These are phyloP conservation scores for Aspergillus niger DNA, from an alignment of 2,329 filamentous ascomycete species.

Conservation along the genomic window DNA sequence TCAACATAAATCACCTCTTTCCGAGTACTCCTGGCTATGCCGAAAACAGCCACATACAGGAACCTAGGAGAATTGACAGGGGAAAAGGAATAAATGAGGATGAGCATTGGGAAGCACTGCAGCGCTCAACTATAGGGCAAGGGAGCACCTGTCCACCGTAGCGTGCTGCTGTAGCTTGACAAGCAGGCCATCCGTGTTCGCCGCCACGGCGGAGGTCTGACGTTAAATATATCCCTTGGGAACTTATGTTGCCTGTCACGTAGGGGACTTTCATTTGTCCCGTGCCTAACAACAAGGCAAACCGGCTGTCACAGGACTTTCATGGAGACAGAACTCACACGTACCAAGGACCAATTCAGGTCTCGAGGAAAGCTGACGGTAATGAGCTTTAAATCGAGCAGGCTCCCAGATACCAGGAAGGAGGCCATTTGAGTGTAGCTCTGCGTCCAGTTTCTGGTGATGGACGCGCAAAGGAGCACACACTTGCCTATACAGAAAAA, in stretches of 20 bases:
- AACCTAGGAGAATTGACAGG: slow-evolving; percentile 14
- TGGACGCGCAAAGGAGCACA: slow-evolving; percentile 18
- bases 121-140: slow-evolving; percentile 10
- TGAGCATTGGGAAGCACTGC: slow-evolving; percentile 7
- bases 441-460: slow-evolving; percentile 15
- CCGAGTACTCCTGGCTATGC: slow-evolving; percentile 37
- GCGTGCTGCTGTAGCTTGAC: neutral
- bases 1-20: slow-evolving; percentile 30
- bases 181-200: neutral
- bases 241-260: neutral
- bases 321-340: neutral
- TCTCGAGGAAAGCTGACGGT: slow-evolving; percentile 3
- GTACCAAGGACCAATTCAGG: neutral
- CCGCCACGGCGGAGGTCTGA: slow-evolving; percentile 11
- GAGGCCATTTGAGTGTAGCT: slow-evolving; percentile 15
- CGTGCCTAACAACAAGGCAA: neutral
- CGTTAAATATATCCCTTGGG: neutral
- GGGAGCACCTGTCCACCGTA: slow-evolving; percentile 2
- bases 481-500: slow-evolving; percentile 17
- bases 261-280: neutral
- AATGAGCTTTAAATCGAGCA: slow-evolving; percentile 20
- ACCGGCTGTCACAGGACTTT: neutral
- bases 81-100: slow-evolving; percentile 13
- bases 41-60: slow-evolving; percentile 24
- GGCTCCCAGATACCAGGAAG: slow-evolving; percentile 20